Evolutionary conservation across 352 stramenopile genomes (phyloP).

Genomic region (Globisporangium viniferum): DNA sequence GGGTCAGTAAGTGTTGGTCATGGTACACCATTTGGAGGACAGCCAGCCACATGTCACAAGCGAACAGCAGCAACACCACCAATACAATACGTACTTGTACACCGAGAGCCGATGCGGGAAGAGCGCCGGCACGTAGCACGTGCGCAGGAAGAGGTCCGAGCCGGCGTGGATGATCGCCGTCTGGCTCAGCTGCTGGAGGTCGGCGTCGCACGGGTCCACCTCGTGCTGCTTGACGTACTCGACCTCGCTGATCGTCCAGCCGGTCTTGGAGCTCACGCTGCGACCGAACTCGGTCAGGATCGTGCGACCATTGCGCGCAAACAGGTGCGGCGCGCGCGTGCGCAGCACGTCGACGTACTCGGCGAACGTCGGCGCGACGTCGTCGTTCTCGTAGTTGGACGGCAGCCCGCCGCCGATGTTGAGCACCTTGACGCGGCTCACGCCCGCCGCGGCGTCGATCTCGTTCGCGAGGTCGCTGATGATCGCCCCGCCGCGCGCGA

Average conservation of each 20-base stretch:
- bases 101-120: slow-evolving; percentile 81
- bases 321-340: slow-evolving; percentile 70
- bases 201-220: slow-evolving; percentile 2
- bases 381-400: slow-evolving; percentile 84
- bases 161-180: slow-evolving; percentile 89
- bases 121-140: slow-evolving; percentile 80
- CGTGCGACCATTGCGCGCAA: slow-evolving; percentile 62
- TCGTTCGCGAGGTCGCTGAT: slow-evolving; percentile 84
- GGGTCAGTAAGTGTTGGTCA: slow-evolving; percentile 2
- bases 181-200: slow-evolving; percentile 25
- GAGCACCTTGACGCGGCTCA: slow-evolving; percentile 73
- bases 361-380: slow-evolving; percentile 69
- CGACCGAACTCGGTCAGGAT: slow-evolving; percentile 93
- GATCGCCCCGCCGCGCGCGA: slow-evolving; percentile 67
- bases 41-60: not conserved
- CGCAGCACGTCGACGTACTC: slow-evolving; percentile 82
- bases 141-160: slow-evolving; percentile 87
- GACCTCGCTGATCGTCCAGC: slow-evolving; percentile 85
- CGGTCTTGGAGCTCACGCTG: slow-evolving; percentile 82
- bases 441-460: slow-evolving; percentile 65
- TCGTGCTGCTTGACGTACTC: slow-evolving; percentile 88
- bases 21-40: not conserved
- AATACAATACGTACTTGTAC: slow-evolving; percentile 57
- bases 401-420: slow-evolving; percentile 91
- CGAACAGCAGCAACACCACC: not conserved